phyloP scores from a whole-genome alignment of 2,329 filamentous ascomycete species.

The Aspergillus fumigatus region DNA sequence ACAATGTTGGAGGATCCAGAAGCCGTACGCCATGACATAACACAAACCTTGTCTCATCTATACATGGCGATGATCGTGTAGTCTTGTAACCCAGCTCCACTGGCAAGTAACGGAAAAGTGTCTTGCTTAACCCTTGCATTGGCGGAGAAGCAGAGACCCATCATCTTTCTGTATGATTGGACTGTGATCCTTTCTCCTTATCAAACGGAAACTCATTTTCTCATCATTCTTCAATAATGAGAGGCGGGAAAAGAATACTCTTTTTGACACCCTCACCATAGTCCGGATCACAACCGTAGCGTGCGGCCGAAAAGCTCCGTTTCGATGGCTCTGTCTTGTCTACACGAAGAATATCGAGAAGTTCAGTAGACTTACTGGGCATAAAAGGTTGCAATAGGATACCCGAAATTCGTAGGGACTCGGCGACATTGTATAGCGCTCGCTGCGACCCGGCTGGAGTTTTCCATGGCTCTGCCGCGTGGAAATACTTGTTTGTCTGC shows the following conservation, averaged over 20 bases:
- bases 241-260: constrained; percentile 50
- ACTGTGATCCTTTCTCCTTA: constrained; percentile 19
- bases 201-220: constrained; percentile 20
- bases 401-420: constrained; percentile 71
- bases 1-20: constrained; percentile 17
- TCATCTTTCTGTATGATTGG: constrained; percentile 18
- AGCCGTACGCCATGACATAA: constrained; percentile 20
- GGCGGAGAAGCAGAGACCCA: constrained; percentile 16
- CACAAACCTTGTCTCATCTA: constrained; percentile 12
- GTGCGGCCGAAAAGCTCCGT: constrained; percentile 60
- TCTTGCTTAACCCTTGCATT: constrained; percentile 14
- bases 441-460: constrained; percentile 47
- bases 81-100: constrained; percentile 17
- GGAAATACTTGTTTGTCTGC: constrained; percentile 65
- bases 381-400: constrained; percentile 91
- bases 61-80: constrained; percentile 4
- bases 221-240: constrained; percentile 35
- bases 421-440: constrained; percentile 66
- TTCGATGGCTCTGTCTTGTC: constrained; percentile 43
- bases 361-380: constrained; percentile 65
- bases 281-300: constrained; percentile 58
- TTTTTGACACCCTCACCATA: constrained; percentile 59
- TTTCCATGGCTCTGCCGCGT: constrained; percentile 64
- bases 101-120: constrained; percentile 19
- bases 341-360: constrained; percentile 78